phyloP scores from a whole-genome alignment of 2,329 filamentous ascomycete species.

The Chaetomium globosum region DNA sequence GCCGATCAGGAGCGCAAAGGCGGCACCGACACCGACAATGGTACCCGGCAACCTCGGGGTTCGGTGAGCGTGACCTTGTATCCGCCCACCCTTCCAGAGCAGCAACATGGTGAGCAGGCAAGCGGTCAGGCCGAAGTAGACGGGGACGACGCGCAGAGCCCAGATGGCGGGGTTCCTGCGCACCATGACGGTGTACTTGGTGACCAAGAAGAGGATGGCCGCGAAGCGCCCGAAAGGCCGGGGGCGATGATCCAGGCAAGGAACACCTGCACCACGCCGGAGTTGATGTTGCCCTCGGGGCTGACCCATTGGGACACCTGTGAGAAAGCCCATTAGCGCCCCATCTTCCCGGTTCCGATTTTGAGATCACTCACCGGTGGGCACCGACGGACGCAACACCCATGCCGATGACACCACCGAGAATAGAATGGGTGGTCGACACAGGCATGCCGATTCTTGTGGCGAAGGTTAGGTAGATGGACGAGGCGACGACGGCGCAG shows the following conservation, averaged over 20 bases:
- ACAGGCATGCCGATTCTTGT: constrained; percentile 60
- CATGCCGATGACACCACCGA: constrained; percentile 62
- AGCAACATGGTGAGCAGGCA: constrained; percentile 63
- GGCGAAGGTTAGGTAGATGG: constrained; percentile 59
- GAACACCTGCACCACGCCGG: constrained; percentile 62
- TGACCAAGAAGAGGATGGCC: constrained; percentile 57
- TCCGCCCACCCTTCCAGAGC: constrained; percentile 56
- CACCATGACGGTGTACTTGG: constrained; percentile 60
- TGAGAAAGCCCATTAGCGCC: background rate
- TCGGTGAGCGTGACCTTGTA: constrained; percentile 53
- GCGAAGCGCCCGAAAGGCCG: constrained; percentile 57
- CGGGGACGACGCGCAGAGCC: constrained; percentile 56
- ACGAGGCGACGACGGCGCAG: constrained; percentile 57
- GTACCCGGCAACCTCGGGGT: constrained; percentile 55
- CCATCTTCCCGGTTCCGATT: background rate
- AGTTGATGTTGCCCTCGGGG: constrained; percentile 44
- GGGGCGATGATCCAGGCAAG: constrained; percentile 65
- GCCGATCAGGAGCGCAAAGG: constrained; percentile 51
- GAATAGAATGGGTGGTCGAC: constrained; percentile 63
- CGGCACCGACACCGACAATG: constrained; percentile 57
- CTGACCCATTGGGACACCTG: constrained; percentile 54
- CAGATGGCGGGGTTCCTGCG: constrained; percentile 56
- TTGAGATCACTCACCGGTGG: constrained; percentile 38
- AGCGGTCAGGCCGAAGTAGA: constrained; percentile 61
- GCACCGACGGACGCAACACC: constrained; percentile 59